These are phyloP conservation scores for Linnemannia zychae DNA, from an alignment of 192 early-diverging fungal species.

Conservation along the genomic window DNA sequence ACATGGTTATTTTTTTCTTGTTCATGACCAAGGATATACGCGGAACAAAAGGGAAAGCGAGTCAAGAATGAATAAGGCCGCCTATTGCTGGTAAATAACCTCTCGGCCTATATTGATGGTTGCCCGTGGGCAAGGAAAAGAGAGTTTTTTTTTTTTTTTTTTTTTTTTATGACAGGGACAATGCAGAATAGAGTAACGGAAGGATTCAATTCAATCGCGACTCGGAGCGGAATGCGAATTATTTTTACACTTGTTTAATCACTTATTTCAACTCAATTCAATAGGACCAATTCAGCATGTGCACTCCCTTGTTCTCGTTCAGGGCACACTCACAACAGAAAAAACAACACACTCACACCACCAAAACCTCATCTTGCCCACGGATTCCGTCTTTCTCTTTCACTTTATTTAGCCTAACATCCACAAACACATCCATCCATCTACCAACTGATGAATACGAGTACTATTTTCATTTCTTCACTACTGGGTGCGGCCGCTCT, in stretches of 20 bases:
- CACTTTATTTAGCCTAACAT: not conserved
- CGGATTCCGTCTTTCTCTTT: conserved; percentile 3
- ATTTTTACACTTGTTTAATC: not conserved
- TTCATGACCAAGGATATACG: not conserved
- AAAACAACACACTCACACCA: not conserved
- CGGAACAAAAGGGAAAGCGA: not conserved
- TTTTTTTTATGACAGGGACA: conserved; percentile 6
- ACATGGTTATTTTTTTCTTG: not conserved
- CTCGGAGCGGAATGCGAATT: not conserved
- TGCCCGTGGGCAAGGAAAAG: conserved; percentile 10
- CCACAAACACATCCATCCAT: not conserved
- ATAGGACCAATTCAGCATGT: conserved; percentile 2
- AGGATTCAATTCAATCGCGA: not conserved
- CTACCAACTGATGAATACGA: not conserved
- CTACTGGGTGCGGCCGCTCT: no score
- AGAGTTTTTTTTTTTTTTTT: conserved; percentile 15
- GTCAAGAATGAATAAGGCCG: conserved; percentile 12
- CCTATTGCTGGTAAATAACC: not conserved
- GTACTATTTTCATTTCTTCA: not conserved
- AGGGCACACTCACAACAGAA: not conserved
- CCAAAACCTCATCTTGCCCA: conserved; percentile 1
- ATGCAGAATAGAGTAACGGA: not conserved
- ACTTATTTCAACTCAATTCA: not conserved
- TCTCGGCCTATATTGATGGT: not conserved
- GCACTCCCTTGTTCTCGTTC: not conserved